Evolutionary conservation across 2,329 filamentous ascomycete species (phyloP), one percentile per base, ranked within the genome.

Genomic region (Macroventuria anomochaeta): DNA sequence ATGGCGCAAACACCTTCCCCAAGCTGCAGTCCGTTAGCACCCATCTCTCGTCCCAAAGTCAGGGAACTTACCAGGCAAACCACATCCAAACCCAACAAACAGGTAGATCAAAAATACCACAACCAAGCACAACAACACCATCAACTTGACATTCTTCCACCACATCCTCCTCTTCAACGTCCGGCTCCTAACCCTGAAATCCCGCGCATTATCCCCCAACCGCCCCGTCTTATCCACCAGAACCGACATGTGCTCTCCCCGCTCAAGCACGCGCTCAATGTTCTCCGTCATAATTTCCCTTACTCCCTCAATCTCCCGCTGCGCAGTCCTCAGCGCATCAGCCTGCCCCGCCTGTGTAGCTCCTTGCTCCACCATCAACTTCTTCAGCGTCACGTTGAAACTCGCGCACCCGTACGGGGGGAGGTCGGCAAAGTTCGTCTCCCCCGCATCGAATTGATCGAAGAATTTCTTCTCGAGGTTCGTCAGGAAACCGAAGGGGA

Each of bases 141-240:
- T 96, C 64, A 99, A 78, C 80, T 96, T 96, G 38, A 96, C 84
- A 75, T 99, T 97, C 87, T 97, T 97, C 93, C 93, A 97, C 95
- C 95, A 99, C 95, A 99, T 97, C 76, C 88, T 85, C 71, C 96
- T 84, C 79, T 95, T 90, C 65, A 99, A 76, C 1, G 91, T 92
- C 21, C 92, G 81, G 73, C 90, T 96, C 63, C 93, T 83, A 15
- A 97, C 88, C 46, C 95, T 82, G 72, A 99, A 99, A 73, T 99
- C 95, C 65, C 88, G 83, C 46, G 95, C 92, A 73, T 87, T 95
- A 23, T 90, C 91, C 12, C 93, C 95, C 32, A 99, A 76, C 36
- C 92, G 83, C 73, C 97, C 93, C 41, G 96, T 99, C 85, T 99
- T 97, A 75, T 97, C 93, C 18, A 99, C 93, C 38, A 99, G 79